Evolutionary conservation across 2,329 filamentous ascomycete species (phyloP).

Genomic region (Fonsecaea multimorphosa): DNA sequence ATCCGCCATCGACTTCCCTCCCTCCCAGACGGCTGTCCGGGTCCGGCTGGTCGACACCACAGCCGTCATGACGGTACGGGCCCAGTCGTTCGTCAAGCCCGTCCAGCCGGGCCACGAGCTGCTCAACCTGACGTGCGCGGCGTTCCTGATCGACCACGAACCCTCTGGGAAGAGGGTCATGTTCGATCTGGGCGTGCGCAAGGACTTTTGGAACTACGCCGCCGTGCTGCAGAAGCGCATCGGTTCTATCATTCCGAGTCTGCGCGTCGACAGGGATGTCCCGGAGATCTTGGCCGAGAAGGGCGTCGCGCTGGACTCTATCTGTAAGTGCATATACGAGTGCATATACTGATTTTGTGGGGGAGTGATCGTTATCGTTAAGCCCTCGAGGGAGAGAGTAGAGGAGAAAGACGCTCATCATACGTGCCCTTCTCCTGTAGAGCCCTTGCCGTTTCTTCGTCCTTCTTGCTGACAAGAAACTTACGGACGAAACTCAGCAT

Average conservation of each 20-base stretch:
- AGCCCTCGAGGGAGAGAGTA: too few relatives aligned
- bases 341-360: too few relatives aligned
- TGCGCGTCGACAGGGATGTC: constrained; percentile 36
- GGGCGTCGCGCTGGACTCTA: constrained; percentile 21
- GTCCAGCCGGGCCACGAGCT: constrained; percentile 26
- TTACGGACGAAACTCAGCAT: constrained; percentile 23
- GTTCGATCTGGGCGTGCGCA: constrained; percentile 46
- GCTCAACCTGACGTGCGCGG: constrained; percentile 25
- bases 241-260: constrained; percentile 29
- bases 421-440: too few relatives aligned
- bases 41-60: constrained; percentile 29
- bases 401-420: too few relatives aligned
- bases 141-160: constrained; percentile 32
- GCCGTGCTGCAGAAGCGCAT: constrained; percentile 26
- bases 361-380: too few relatives aligned
- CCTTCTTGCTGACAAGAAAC: constrained; percentile 9
- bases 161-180: constrained; percentile 31
- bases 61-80: constrained; percentile 26
- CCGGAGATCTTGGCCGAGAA: constrained; percentile 34
- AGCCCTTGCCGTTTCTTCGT: background rate
- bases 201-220: constrained; percentile 41
- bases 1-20: constrained; percentile 4
- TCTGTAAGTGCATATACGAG: constrained; percentile 25
- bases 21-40: constrained; percentile 15
- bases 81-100: constrained; percentile 30